Conservation (phyloP, 2,329 filamentous ascomycete genomes). For the Fusarium graminum region DNA sequence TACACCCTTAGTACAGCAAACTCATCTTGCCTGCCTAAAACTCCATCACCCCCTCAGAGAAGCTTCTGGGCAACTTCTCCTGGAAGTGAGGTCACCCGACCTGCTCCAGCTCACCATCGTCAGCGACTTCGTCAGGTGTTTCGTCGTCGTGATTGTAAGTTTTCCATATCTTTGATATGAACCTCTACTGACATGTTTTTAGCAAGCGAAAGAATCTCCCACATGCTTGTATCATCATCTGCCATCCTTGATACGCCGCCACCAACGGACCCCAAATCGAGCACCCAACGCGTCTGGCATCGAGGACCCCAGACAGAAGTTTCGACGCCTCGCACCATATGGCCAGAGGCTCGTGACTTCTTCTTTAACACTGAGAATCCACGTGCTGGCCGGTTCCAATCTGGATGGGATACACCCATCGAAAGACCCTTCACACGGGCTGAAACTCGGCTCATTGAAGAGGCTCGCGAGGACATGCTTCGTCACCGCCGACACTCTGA, state of each 20-base stretch:
- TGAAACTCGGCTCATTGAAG: constrained; percentile 51
- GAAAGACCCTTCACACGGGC: constrained; percentile 49
- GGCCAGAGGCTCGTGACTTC: constrained; percentile 45
- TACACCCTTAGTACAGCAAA: constrained; percentile 52
- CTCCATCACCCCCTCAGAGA: constrained; percentile 45
- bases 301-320: constrained; percentile 19
- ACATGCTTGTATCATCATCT: constrained; percentile 46
- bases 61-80: constrained; percentile 17
- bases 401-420: constrained; percentile 16
- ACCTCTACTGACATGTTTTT: constrained; percentile 7
- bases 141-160: constrained; percentile 41
- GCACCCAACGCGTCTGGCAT: constrained; percentile 28
- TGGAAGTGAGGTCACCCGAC: constrained; percentile 16
- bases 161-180: neutral
- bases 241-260: constrained; percentile 44
- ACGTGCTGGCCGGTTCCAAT: constrained; percentile 18
- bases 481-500: constrained; percentile 48
- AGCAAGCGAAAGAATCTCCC: constrained; percentile 44
- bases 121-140: constrained; percentile 19
- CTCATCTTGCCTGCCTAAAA: constrained; percentile 45
- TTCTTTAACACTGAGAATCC: constrained; percentile 42
- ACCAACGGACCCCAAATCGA: constrained; percentile 15
- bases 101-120: constrained; percentile 35
- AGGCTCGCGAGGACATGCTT: constrained; percentile 50
- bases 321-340: constrained; percentile 14